Evolutionary conservation across 495 filamentous ascomycete genomes (phyloP).

Genomic region (Aspergillus leporis): DNA sequence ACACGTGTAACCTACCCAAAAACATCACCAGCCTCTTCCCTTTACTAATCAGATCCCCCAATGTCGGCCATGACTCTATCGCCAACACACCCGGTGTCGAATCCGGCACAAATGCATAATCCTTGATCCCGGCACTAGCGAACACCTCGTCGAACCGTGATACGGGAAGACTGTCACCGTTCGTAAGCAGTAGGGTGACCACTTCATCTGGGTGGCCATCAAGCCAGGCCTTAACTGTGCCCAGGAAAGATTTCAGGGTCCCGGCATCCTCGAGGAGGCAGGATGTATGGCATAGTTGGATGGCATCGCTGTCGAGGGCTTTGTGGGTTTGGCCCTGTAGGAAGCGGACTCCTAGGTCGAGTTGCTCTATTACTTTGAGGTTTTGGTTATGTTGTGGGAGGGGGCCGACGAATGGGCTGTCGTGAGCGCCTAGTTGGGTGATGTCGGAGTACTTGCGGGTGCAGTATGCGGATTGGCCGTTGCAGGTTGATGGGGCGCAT

Average conservation of each 20-base stretch:
- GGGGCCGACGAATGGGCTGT: constrained; percentile 64
- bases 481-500: constrained; percentile 47
- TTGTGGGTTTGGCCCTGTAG: constrained; percentile 70
- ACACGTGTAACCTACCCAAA: constrained; percentile 40
- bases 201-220: constrained; percentile 66
- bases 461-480: constrained; percentile 66
- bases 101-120: constrained; percentile 58
- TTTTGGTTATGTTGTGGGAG: constrained; percentile 66
- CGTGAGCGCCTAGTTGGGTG: constrained; percentile 69
- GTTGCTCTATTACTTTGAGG: constrained; percentile 61
- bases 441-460: constrained; percentile 62
- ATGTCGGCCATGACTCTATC: constrained; percentile 60
- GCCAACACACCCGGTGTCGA: constrained; percentile 26
- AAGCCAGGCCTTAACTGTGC: constrained; percentile 61
- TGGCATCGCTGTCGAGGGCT: constrained; percentile 34
- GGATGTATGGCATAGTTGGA: constrained; percentile 66
- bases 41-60: constrained; percentile 58
- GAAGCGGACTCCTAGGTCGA: constrained; percentile 67
- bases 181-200: constrained; percentile 68
- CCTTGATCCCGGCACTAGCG: constrained; percentile 50
- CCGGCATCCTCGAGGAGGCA: constrained; percentile 68
- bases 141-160: constrained; percentile 56
- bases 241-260: constrained; percentile 55
- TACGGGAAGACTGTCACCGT: constrained; percentile 56
- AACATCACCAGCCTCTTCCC: constrained; percentile 65